Percentiles rank a stretch among this genome's conserved stretches.
phyloP scores from a whole-genome alignment of 768 basidiomycete genomes.

The Cystobasidium tubakii region DNA sequence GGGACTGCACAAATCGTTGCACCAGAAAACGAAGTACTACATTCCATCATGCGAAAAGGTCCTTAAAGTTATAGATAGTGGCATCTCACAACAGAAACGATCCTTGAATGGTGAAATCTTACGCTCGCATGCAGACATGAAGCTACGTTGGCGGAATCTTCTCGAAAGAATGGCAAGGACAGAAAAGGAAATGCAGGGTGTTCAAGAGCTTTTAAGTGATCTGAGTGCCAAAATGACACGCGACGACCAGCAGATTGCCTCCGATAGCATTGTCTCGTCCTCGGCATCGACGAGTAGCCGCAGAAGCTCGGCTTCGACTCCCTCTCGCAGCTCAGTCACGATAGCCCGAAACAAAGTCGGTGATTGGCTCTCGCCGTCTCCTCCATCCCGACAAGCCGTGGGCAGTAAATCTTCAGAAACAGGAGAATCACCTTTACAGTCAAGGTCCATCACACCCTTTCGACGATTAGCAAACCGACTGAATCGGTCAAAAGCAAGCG shows the following conservation, averaged over 20 bases:
- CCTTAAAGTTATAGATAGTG: conserved; percentile 86
- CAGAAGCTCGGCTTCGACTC: conserved; percentile 17
- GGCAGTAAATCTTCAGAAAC: neutral
- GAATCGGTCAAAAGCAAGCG: neutral
- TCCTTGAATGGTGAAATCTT: conserved; percentile 96
- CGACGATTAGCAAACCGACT: conserved; percentile 4
- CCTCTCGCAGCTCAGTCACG: neutral
- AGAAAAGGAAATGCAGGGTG: conserved; percentile 65
- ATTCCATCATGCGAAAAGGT: conserved; percentile 89
- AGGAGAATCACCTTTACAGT: neutral
- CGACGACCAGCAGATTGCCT: neutral
- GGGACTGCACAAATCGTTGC: conserved; percentile 39
- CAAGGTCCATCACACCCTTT: conserved; percentile 17
- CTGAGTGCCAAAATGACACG: conserved; percentile 6
- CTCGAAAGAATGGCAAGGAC: conserved; percentile 72
- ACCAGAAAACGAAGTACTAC: conserved; percentile 61
- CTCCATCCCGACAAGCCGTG: neutral
- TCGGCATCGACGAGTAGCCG: neutral
- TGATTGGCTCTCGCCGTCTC: conserved; percentile 18
- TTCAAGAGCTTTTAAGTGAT: conserved; percentile 33
- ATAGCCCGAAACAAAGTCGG: conserved; percentile 1
- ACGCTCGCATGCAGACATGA: conserved; percentile 79
- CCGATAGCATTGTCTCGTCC: neutral
- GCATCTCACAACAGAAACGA: conserved; percentile 73
- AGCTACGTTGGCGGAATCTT: conserved; percentile 73